These are phyloP conservation scores for Orbilia blumenaviensis DNA, from an alignment of 2,329 filamentous ascomycete species.

Conservation along the genomic window DNA sequence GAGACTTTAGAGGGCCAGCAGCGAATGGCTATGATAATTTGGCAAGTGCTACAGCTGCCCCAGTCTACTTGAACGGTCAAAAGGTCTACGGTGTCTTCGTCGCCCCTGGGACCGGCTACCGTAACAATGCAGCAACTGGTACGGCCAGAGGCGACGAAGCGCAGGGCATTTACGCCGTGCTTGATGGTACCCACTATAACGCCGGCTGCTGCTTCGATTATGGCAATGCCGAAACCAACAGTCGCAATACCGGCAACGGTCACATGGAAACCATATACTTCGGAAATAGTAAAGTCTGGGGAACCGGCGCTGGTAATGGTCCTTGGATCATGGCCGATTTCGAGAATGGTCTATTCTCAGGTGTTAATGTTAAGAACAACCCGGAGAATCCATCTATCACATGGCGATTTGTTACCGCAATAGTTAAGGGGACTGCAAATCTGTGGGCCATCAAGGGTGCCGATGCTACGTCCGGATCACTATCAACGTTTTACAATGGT, in stretches of 20 bases:
- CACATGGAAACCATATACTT: slow-evolving; percentile 77
- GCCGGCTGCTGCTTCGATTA: slow-evolving; percentile 69
- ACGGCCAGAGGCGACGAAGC: slow-evolving; percentile 67
- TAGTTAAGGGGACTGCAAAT: slow-evolving; percentile 68
- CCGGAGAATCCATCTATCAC: slow-evolving; percentile 66
- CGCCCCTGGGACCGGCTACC: slow-evolving; percentile 71
- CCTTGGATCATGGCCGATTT: slow-evolving; percentile 77
- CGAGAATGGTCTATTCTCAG: slow-evolving; percentile 73
- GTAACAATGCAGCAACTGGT: slow-evolving; percentile 67
- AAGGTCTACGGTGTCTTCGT: slow-evolving; percentile 73
- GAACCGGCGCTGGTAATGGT: slow-evolving; percentile 68
- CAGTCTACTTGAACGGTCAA: slow-evolving; percentile 69
- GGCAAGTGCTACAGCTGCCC: slow-evolving; percentile 69
- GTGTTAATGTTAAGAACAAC: slow-evolving; percentile 64
- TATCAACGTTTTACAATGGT: slow-evolving; percentile 71
- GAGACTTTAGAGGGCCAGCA: slow-evolving; percentile 68
- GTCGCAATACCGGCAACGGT: slow-evolving; percentile 68
- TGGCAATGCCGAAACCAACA: slow-evolving; percentile 68
- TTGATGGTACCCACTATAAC: slow-evolving; percentile 71
- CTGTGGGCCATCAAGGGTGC: slow-evolving; percentile 70
- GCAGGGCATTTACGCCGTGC: slow-evolving; percentile 70
- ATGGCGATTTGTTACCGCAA: slow-evolving; percentile 68
- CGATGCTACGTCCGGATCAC: slow-evolving; percentile 66
- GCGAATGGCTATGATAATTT: slow-evolving; percentile 69
- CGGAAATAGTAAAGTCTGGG: slow-evolving; percentile 68